Conservation (phyloP, 2,329 filamentous ascomycete genomes). For the Mollisia scopiformis region DNA sequence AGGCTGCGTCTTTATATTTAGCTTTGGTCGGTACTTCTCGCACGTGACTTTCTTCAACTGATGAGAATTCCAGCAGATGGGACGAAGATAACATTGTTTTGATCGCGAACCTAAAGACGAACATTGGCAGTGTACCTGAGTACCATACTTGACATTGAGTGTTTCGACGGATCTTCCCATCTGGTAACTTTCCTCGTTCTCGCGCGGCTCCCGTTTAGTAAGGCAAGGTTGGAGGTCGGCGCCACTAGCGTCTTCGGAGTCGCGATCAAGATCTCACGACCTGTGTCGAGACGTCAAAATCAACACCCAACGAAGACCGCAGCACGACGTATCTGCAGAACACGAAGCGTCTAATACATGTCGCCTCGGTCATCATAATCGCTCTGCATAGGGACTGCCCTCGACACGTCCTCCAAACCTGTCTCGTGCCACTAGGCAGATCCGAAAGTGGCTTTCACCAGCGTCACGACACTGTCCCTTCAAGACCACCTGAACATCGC, state of each 20-base stretch:
- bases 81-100: background rate
- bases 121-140: background rate
- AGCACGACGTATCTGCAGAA: background rate
- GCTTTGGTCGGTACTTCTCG: background rate
- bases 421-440: constrained; percentile 24
- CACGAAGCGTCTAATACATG: background rate
- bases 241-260: background rate
- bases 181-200: background rate
- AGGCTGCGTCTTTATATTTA: background rate
- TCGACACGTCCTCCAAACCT: background rate
- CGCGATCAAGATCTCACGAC: background rate
- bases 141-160: background rate
- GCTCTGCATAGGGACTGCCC: background rate
- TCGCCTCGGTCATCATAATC: background rate
- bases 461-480: constrained; percentile 48
- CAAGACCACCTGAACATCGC: constrained; percentile 63
- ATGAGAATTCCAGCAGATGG: background rate
- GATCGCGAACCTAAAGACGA: background rate
- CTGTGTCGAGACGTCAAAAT: background rate
- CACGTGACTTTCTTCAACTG: background rate
- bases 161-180: background rate
- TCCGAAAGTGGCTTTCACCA: constrained; percentile 32
- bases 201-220: background rate
- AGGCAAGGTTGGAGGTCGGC: too few species aligned
- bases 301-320: background rate